Evolutionary conservation across 805 yeast genomes (phyloP), one percentile per base, ranked within the genome.

Genomic region (Schizosaccharomyces osmophilus): DNA sequence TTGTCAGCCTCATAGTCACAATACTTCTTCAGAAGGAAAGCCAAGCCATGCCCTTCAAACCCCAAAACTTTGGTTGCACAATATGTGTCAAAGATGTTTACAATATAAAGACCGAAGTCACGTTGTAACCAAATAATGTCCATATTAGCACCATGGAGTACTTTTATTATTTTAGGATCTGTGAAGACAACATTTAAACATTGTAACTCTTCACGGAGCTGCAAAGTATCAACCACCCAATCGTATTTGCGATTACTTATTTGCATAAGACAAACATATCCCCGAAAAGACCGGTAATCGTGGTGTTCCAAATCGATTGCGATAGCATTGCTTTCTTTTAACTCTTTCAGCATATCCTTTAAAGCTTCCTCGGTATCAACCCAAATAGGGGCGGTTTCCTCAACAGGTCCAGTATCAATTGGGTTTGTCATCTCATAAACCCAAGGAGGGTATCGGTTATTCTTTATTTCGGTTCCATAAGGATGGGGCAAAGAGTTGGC

Each of bases 301-400:
- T 93, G 98, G 71, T 93, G 98, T 69, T 93, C 99, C 64, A 93
- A 78, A 76, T 93, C 99, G 17, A 93, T 84, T 1, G 97, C 98
- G 48, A 93, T 79, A 62, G 81, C 95, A 1, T 75, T 72, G 62
- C 77, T 75, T 3, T 70, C 68, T 61, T 71, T 69, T 57, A 93
- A 74, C 5, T 76, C 78, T 0, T 72, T 69, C 0, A 87, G 65
- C 84, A 93, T 79, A 5, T 68, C 70, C 0, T 72, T 67, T 31
- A 93, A 69, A 29, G 74, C 72, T 26, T 77, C 81, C 0, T 73
- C 71, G 1, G 77, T 75, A 64, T 85, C 88, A 0, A 93, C 85
- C 86, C 93, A 87, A 1, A 74, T 76, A 26, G 71, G 65, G 15
- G 74, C 73, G 0, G 83, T 78, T 1, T 77, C 68, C 6, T 75